Evolutionary conservation across 2,329 filamentous ascomycete genomes (phyloP), one percentile per base, ranked within the genome.

Genomic region (Cercospora sp.): DNA sequence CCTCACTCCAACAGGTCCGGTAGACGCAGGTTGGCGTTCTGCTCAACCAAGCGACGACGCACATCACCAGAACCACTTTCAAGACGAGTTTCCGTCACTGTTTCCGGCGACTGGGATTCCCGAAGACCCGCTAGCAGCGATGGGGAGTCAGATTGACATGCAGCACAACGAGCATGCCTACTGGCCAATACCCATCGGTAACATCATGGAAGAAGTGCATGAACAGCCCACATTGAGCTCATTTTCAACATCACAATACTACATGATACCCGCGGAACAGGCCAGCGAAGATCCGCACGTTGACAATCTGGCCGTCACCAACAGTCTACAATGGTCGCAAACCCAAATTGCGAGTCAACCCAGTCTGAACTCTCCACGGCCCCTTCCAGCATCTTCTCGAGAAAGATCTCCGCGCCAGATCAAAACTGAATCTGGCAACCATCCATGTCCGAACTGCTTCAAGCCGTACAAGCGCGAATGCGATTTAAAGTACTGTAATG

Each of bases 401-500:
- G 18, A 37, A 18, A 32, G 24, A 51, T 13, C 62, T 61, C 49
- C 24, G 12, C 49, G 12, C 12, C 49, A 55, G 2, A 26, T 16
- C 49, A 24, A 10, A 12, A 51, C 30, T 18, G n/a, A 34, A 57
- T 53, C 55, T 8, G 28, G 34, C 28, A 34, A 51, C 28, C 60
- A 64, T 16, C 64, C 60, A 61, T 75, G 72, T 49, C 59, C 57
- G 3, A 4, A 63, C 8, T 76, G 74, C 64, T 16, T 18, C 12
- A 76, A 75, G 26, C 5, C 55, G 66, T 74, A 69, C 60, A 71
- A 68, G 12, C 73, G 81, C 18, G 73, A 77, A 26, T 83, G 81
- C 70, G 82, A 83, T 63, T 70, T 83, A 68, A 80, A 77, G 72
- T 80, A 74, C 66, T 32, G 55, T 59, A 59, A n/a, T 21, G 72